A percentile compares a stretch with the other conserved stretches of the same genome.
phyloP scores from a whole-genome alignment of 257 asterid species.

The Nemophila menziesii region DNA sequence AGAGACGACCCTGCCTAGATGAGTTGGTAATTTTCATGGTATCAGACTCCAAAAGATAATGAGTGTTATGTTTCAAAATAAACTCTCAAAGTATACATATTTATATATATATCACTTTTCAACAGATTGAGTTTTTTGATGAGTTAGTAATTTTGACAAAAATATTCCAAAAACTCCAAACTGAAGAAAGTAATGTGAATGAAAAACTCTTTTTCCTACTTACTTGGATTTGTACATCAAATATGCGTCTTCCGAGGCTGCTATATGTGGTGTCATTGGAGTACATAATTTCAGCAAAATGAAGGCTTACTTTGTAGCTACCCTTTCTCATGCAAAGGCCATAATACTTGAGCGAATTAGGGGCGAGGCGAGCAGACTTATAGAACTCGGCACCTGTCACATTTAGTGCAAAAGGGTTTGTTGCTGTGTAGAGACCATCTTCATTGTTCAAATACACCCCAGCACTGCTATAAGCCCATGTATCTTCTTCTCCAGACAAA shows the following conservation, averaged over 20 bases:
- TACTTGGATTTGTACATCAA: constrained; percentile 88
- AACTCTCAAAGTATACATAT: too few species aligned
- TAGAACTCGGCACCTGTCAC: constrained; percentile 28
- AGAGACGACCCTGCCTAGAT: too few species aligned
- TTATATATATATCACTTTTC: too few species aligned
- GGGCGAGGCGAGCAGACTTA: constrained; percentile 67
- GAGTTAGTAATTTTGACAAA: too few species aligned
- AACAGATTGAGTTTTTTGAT: too few species aligned
- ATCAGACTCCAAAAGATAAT: too few species aligned
- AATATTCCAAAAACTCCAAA: background rate
- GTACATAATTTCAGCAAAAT: constrained; percentile 78
- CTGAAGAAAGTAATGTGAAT: background rate
- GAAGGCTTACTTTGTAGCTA: constrained; percentile 77
- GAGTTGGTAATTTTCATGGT: too few species aligned
- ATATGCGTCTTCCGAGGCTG: constrained; percentile 69
- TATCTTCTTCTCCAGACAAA: constrained; percentile 19
- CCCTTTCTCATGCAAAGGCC: constrained; percentile 75
- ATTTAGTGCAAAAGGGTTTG: constrained; percentile 18
- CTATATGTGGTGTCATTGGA: constrained; percentile 36
- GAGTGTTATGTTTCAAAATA: too few species aligned
- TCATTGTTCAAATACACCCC: constrained; percentile 31
- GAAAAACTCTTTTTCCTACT: constrained; percentile 12
- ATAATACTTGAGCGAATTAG: constrained; percentile 60
- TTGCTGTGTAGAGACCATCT: constrained; percentile 7
- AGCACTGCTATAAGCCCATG: constrained; percentile 87